Conservation (phyloP, 192 early-diverging fungal species). For the Dissophora ornata region DNA sequence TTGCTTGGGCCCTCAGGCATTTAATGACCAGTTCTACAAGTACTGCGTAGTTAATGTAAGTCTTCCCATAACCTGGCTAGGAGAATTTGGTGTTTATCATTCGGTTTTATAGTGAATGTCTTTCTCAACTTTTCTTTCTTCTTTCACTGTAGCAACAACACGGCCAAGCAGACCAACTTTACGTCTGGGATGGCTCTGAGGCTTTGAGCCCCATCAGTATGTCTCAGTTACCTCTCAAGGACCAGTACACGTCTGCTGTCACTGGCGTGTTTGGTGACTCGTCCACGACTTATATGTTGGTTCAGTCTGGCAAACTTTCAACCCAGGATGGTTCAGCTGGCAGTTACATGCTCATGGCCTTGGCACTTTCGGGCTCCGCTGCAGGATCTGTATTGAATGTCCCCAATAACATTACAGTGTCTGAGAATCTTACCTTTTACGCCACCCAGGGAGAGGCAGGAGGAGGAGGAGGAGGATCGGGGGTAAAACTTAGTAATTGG, state of each 20-base stretch:
- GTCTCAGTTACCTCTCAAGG: not conserved
- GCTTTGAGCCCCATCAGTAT: slow-evolving; percentile 4
- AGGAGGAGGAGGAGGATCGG: not conserved
- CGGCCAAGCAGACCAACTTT: too few species aligned
- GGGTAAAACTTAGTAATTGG: too few species aligned
- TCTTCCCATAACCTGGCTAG: not conserved
- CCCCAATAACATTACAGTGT: slow-evolving; percentile 19
- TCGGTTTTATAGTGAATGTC: too few species aligned
- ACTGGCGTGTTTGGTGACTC: slow-evolving; percentile 13
- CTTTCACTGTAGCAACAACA: not conserved
- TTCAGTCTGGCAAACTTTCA: slow-evolving; percentile 2
- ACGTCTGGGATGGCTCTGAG: slow-evolving; percentile 10
- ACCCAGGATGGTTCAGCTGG: not conserved
- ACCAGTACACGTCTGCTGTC: not conserved
- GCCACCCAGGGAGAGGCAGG: not conserved
- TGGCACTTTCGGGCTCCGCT: slow-evolving; percentile 5
- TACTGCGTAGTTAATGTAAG: slow-evolving; percentile 1
- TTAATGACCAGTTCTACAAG: not conserved
- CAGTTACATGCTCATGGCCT: slow-evolving; percentile 1
- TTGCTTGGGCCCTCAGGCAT: not conserved
- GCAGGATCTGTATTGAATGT: slow-evolving; percentile 16
- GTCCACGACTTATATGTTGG: slow-evolving; percentile 18
- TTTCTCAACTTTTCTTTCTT: too few species aligned
- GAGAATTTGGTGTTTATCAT: not conserved
- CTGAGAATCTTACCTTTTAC: not conserved